These are phyloP conservation scores for Aspergillus saccharolyticus DNA, from an alignment of 495 filamentous ascomycete genomes.

Conservation along the genomic window DNA sequence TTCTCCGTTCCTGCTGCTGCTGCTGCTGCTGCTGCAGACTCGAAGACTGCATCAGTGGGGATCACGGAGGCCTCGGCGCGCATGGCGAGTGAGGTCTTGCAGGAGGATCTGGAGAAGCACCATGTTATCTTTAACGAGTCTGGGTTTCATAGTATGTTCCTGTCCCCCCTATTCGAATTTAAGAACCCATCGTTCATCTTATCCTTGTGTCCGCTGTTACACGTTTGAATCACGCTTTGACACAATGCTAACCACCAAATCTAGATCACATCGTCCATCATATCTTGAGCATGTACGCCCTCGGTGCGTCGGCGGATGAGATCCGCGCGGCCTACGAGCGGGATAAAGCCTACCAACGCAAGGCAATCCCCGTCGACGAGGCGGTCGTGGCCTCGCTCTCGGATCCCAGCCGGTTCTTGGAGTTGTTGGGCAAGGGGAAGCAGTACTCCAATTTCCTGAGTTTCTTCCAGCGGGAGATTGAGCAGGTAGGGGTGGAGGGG, in stretches of 20 bases:
- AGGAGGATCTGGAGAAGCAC: constrained; percentile 67
- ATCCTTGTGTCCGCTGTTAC: too few relatives aligned
- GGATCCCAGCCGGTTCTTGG: constrained; percentile 45
- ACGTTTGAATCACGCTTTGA: too few relatives aligned
- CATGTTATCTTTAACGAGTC: constrained; percentile 72
- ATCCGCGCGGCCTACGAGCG: constrained; percentile 53
- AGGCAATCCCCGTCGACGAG: constrained; percentile 33
- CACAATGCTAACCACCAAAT: too few relatives aligned
- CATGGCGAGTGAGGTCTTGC: constrained; percentile 58
- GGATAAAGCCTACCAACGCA: constrained; percentile 60
- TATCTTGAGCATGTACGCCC: constrained; percentile 66
- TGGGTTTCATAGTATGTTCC: constrained; percentile 61
- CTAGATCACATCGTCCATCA: constrained; percentile 67
- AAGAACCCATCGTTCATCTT: too few relatives aligned
- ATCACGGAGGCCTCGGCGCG: constrained; percentile 55
- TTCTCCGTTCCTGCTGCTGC: too few relatives aligned
- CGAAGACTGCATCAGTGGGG: too few relatives aligned
- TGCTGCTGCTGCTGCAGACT: too few relatives aligned
- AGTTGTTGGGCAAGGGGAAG: constrained; percentile 46
- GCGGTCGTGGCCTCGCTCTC: constrained; percentile 45
- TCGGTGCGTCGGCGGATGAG: constrained; percentile 54
- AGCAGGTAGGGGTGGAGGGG: constrained; percentile 49
- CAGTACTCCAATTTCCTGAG: constrained; percentile 64
- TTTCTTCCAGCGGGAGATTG: constrained; percentile 71
- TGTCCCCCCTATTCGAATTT: neutral